phyloP scores from a whole-genome alignment of 768 basidiomycete genomes.

The Tulasnella sp. region DNA sequence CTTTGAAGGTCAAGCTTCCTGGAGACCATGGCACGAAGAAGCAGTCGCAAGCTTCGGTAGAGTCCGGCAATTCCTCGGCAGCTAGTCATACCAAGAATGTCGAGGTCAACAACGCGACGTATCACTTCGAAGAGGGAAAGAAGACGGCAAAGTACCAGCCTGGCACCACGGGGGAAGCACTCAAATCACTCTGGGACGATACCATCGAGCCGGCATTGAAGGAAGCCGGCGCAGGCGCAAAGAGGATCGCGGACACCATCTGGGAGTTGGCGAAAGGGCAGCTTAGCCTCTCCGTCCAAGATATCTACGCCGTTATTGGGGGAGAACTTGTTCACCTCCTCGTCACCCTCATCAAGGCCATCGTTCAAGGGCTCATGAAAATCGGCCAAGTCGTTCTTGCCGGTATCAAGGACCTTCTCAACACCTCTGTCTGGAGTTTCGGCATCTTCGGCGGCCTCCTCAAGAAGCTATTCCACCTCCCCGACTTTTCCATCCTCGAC shows the following conservation, averaged over 20 bases:
- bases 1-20: not conserved
- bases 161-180: not conserved
- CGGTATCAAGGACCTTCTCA: constrained; percentile 7
- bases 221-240: not conserved
- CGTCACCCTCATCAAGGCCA: constrained; percentile 9
- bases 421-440: not conserved
- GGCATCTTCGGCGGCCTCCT: constrained; percentile 19
- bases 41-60: not conserved
- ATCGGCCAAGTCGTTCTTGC: not conserved
- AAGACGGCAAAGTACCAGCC: not conserved
- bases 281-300: not conserved
- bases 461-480: constrained; percentile 3
- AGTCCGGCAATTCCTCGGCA: not conserved
- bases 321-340: not conserved
- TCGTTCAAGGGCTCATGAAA: not conserved
- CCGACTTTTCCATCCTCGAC: constrained; percentile 7
- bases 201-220: not conserved
- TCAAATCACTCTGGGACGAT: not conserved
- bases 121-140: constrained; percentile 17
- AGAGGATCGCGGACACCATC: not conserved
- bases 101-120: constrained; percentile 12
- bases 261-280: not conserved
- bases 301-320: not conserved
- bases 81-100: not conserved
- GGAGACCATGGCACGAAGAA: not conserved